Base-by-base conservation (phyloP, 2,329 filamentous ascomycete genomes). In the Aspergillus ochraceus region DNA sequence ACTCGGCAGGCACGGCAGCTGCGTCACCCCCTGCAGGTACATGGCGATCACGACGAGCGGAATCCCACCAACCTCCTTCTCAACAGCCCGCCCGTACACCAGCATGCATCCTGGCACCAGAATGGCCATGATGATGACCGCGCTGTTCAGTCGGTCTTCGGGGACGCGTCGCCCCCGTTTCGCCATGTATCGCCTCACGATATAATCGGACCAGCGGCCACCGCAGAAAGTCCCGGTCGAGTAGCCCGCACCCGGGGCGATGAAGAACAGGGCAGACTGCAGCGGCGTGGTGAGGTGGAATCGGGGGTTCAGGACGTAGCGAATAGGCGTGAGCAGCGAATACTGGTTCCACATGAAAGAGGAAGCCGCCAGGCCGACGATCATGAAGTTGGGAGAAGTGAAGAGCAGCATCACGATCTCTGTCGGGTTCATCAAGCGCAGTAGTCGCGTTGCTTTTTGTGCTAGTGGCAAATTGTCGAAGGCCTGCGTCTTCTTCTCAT, bases 201-300 rank as follows among this genome's bases (percentile, higher is more conserved):
- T 51, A 17, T 42, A 39, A 22, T 56, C 47, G 46, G 54, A 47
- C 19, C 47, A 51, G 17, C 30, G 17, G 6, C 54, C 54, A 4
- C 54, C 54, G 32, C 47, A 19, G n/a, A 56, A 36, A 6, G 29
- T 56, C 8, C 54, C 54, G 17, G 50, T 5, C 20, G 51, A 24
- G 32, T 50, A 56, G 14, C 54, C 54, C 10, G 47, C 46, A 11
- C 47, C 47, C 4, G 54, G 54, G 32, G 54, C 54, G 14, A 56
- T 46, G 30, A 50, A 56, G 24, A 56, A 30, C 5, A 56, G 46
- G 9, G 46, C 54, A 9, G 54, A 56, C 19, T 50, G 29, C 8
- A 56, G 46, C 2, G 54, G 29, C 3, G 54, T 42, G n/a, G 39
- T n/a, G 47, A 56, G 47, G 26, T 56, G 46, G 54, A 49, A 56